phyloP scores from a whole-genome alignment of 73 alveolate species.

The Paramecium bursaria region DNA sequence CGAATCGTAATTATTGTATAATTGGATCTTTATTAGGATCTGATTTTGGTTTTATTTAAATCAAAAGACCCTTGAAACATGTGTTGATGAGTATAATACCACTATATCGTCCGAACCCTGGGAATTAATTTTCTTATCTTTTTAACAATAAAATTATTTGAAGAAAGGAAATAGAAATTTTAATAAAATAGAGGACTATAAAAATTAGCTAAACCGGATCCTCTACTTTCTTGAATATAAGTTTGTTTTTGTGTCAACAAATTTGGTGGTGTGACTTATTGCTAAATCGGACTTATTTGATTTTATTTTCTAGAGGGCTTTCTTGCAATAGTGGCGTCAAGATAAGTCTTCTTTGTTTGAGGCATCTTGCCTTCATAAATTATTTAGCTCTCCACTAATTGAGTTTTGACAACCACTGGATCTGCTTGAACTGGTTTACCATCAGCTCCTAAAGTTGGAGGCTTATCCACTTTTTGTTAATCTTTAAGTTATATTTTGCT shows the following conservation, averaged over 20 bases:
- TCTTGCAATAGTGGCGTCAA: not conserved
- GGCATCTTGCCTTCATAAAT: conserved; percentile 1
- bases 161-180: too few relatives aligned
- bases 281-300: not conserved
- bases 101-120: not conserved
- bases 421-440: not conserved
- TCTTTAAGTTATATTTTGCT: conserved; percentile 37
- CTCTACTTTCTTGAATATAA: not conserved
- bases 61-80: not conserved
- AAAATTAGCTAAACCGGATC: not conserved
- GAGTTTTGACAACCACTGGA: not conserved
- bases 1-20: too few relatives aligned
- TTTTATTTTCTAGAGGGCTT: not conserved
- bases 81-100: too few relatives aligned
- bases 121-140: conserved; percentile 8
- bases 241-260: not conserved
- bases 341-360: conserved; percentile 16
- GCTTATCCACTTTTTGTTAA: not conserved
- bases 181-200: not conserved
- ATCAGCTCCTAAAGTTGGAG: not conserved
- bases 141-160: conserved; percentile 3
- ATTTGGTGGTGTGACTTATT: not conserved
- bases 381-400: conserved; percentile 52
- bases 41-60: not conserved
- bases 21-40: not conserved